Conservation (phyloP, 305 asterid genomes). For the Fraxinus angustifolia region DNA sequence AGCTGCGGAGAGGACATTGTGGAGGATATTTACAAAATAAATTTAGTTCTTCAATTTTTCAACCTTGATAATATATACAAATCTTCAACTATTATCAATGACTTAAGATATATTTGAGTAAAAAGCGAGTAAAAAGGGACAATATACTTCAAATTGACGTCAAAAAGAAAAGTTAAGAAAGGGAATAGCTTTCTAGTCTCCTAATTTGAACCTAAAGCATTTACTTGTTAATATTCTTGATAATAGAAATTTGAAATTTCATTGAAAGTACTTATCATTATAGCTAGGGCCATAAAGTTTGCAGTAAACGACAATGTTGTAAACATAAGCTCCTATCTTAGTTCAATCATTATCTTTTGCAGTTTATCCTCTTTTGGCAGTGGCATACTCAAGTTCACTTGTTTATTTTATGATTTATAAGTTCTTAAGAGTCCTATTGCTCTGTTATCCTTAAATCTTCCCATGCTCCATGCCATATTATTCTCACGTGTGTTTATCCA, state of each 20-base stretch:
- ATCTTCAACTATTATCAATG: background rate
- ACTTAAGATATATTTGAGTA: background rate
- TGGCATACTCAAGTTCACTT: background rate
- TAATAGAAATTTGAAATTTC: background rate
- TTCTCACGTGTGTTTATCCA: background rate
- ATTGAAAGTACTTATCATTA: background rate
- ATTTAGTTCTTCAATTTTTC: background rate
- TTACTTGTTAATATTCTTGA: background rate
- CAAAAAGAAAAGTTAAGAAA: background rate
- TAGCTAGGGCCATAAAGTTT: conserved; percentile 1
- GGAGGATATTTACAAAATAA: background rate
- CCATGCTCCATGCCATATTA: background rate
- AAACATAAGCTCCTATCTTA: background rate
- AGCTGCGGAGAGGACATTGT: background rate
- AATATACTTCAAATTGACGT: background rate
- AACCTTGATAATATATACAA: background rate
- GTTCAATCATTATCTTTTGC: background rate
- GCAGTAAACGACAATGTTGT: background rate
- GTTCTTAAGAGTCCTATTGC: background rate
- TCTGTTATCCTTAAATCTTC: background rate
- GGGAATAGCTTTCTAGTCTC: background rate
- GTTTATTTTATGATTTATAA: background rate
- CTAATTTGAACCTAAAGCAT: background rate
- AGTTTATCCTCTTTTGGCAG: background rate
- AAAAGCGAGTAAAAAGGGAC: background rate